Evolutionary conservation across 495 filamentous ascomycete genomes (phyloP).

Genomic region (Penicillium ochrochloron): DNA sequence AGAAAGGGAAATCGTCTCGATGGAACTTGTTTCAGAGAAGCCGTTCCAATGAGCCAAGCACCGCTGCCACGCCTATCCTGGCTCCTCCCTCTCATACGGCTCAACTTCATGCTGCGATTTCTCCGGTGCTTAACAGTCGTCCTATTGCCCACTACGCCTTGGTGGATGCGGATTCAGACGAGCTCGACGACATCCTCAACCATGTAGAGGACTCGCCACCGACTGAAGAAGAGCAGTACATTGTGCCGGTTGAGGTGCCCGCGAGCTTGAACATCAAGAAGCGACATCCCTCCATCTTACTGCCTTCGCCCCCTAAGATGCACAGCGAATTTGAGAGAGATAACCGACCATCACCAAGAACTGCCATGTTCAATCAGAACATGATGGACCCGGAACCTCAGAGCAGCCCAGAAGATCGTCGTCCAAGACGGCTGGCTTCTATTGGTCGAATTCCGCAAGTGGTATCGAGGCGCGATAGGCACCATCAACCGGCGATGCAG

Average conservation of each 20-base stretch:
- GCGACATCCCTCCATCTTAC: conserved; percentile 53
- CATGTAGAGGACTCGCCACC: conserved; percentile 58
- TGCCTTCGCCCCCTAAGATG: conserved; percentile 59
- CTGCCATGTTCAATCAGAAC: conserved; percentile 43
- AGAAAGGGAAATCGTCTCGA: conserved; percentile 39
- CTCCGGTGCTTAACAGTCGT: conserved; percentile 42
- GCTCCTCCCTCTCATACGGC: conserved; percentile 23
- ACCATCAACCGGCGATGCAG: conserved; percentile 70
- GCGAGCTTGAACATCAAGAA: conserved; percentile 43
- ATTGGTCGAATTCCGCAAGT: conserved; percentile 92
- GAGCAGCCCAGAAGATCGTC: conserved; percentile 32
- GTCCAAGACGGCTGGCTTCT: conserved; percentile 64
- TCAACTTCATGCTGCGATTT: conserved; percentile 46
- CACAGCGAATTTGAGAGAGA: conserved; percentile 46
- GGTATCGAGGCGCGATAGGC: conserved; percentile 69
- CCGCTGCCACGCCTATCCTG: conserved; percentile 6
- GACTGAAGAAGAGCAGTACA: conserved; percentile 40
- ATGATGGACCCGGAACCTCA: conserved; percentile 22
- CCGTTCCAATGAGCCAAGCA: conserved; percentile 30
- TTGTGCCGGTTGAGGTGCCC: conserved; percentile 37
- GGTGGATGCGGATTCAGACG: conserved; percentile 74
- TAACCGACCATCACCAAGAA: conserved; percentile 47
- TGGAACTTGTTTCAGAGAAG: conserved; percentile 85
- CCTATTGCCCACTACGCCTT: conserved; percentile 80
- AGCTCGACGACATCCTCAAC: conserved; percentile 68